These are phyloP conservation scores for Tephrocybe sp. DNA, from an alignment of 768 basidiomycete species.

Conservation along the genomic window DNA sequence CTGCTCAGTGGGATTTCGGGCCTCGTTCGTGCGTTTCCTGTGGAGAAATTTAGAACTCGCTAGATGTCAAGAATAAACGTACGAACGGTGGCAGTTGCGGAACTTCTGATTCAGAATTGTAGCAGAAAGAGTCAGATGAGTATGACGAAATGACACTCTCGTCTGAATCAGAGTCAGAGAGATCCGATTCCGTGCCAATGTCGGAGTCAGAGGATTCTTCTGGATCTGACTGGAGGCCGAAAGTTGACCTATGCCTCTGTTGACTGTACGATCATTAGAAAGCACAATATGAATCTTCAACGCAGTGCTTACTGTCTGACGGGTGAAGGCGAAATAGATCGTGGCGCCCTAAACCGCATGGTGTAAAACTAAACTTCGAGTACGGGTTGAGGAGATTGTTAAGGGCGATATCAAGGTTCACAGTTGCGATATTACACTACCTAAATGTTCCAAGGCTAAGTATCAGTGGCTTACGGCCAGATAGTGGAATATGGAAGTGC, in stretches of 20 bases:
- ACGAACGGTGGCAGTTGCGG: conserved; percentile 35
- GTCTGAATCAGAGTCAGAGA: conserved; percentile 34
- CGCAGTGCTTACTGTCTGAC: conserved; percentile 11
- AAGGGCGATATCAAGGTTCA: neutral
- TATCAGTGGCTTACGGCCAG: too few relatives aligned
- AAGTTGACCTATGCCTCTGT: conserved; percentile 47
- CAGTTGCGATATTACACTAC: neutral
- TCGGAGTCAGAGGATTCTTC: conserved; percentile 32
- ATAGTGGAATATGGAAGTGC: too few relatives aligned
- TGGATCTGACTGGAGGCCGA: conserved; percentile 55
- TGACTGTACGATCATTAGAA: conserved; percentile 3
- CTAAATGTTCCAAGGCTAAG: too few relatives aligned
- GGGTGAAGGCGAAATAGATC: conserved; percentile 15
- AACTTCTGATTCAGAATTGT: conserved; percentile 44
- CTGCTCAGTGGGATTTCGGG: conserved; percentile 38
- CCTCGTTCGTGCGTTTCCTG: conserved; percentile 26
- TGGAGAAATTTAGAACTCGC: conserved; percentile 1
- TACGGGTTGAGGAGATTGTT: neutral
- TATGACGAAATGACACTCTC: conserved; percentile 22
- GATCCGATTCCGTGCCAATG: conserved; percentile 28
- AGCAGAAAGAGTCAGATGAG: conserved; percentile 38
- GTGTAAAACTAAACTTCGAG: neutral
- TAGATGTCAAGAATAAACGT: neutral
- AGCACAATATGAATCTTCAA: neutral
- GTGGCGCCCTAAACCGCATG: conserved; percentile 55